Base-by-base conservation (phyloP, 2,329 filamentous ascomycete genomes). In the Herpotrichia juniperi region DNA sequence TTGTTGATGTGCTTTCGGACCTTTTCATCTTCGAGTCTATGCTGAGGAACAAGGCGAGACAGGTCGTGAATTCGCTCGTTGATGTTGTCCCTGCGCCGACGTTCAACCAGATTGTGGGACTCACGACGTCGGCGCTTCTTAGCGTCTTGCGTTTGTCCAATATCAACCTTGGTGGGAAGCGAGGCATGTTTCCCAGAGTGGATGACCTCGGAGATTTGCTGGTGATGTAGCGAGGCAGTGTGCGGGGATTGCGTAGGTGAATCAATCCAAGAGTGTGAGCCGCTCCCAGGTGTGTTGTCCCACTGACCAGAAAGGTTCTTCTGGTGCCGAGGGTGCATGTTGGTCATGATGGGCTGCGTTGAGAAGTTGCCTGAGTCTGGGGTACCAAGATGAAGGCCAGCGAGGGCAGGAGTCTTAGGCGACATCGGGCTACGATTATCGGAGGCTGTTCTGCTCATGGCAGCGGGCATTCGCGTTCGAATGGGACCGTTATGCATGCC, bases 51-150 rank as follows among this genome's bases (percentile, higher is more conserved):
- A 16, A 99, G 84, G 65, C 92, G 91, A 68, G 93, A 96, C 7
- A 99, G 83, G 69, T 99, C 94, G 68, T 97, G 93, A 57, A 99
- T 99, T 37, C 94, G 87, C 76, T 99, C 94, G 64, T 99, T 99
- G 80, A 99, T 99, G 71, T 97, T 97, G 78, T 97, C 94, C 56
- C 94, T 87, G 56, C 94, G 88, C 46, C 94, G 88, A 50, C 94
- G 91, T 78, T 99, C 94, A 10, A 99, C 94, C 32, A 96, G 82
- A 71, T 99, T 97, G 78, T 99, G 94, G 1, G 93, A 97, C 68
- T 97, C 94, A 32, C 94, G 85, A 53, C 94, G 87, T 54, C 93
- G 85, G 73, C 93, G 91, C 63, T 92, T 86, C 83, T 97, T 97
- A 66, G 93, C 92, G 72, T 97, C 94, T 67, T 96, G 92, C 1